Conservation (phyloP, 2,329 filamentous ascomycete genomes). For the Diaporthe citrichinensis region DNA sequence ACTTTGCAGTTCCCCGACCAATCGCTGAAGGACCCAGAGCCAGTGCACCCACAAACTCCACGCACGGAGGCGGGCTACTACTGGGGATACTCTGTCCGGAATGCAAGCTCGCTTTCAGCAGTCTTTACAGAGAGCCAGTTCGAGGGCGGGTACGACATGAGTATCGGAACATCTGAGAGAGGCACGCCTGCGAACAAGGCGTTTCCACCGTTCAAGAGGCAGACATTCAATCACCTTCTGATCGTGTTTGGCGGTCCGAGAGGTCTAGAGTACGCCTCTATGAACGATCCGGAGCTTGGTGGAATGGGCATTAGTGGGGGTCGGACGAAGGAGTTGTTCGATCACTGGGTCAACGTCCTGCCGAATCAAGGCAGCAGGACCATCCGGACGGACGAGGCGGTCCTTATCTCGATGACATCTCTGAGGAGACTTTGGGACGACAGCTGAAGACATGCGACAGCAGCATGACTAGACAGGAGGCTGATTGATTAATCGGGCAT, state of each 20-base stretch:
- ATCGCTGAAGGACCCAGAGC: slow-evolving; percentile 63
- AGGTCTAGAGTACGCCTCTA: slow-evolving; percentile 82
- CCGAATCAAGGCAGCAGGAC: slow-evolving; percentile 86
- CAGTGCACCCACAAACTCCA: slow-evolving; percentile 77
- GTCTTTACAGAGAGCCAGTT: slow-evolving; percentile 84
- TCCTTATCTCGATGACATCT: slow-evolving; percentile 82
- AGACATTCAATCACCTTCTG: slow-evolving; percentile 78
- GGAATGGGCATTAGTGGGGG: slow-evolving; percentile 74
- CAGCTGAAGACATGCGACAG: slow-evolving; percentile 39
- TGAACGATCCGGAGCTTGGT: slow-evolving; percentile 69
- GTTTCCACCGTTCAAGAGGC: slow-evolving; percentile 59
- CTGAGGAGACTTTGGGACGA: slow-evolving; percentile 71
- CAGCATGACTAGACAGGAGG: neutral
- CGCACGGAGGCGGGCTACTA: slow-evolving; percentile 85
- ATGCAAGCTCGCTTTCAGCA: slow-evolving; percentile 74
- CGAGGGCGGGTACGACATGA: slow-evolving; percentile 84
- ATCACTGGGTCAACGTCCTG: slow-evolving; percentile 86
- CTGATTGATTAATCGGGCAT: neutral
- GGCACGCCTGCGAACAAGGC: slow-evolving; percentile 67
- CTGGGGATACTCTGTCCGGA: slow-evolving; percentile 85
- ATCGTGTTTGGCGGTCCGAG: slow-evolving; percentile 86
- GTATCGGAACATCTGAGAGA: slow-evolving; percentile 87
- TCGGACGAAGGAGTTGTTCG: slow-evolving; percentile 80
- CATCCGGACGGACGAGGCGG: slow-evolving; percentile 86
- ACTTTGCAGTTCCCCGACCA: slow-evolving; percentile 76